Conservation (phyloP, 306 rosid species). For the Cucurbita pepo region DNA sequence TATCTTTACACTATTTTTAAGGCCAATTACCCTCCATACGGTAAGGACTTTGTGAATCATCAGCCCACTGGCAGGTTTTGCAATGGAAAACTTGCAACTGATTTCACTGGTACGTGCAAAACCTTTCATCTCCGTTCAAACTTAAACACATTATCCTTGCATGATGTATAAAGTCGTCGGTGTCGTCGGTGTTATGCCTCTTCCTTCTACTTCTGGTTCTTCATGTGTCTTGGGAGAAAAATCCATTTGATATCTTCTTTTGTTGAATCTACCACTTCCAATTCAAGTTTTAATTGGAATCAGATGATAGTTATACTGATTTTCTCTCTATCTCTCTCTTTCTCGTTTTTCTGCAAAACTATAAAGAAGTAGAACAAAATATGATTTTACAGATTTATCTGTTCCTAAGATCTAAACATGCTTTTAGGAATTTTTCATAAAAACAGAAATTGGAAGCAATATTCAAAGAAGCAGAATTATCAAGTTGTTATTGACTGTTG, state of each 20-base stretch:
- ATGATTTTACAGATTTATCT: background rate
- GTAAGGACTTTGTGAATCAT: constrained; percentile 73
- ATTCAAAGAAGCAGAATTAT: background rate
- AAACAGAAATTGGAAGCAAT: background rate
- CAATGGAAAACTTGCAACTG: constrained; percentile 90
- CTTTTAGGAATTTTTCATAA: background rate
- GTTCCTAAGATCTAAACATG: background rate
- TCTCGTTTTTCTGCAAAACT: background rate
- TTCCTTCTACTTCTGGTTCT: background rate
- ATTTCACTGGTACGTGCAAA: constrained; percentile 51
- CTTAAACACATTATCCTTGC: background rate
- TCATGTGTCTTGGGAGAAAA: background rate
- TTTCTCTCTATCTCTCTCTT: background rate
- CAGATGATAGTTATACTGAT: background rate
- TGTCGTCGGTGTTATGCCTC: background rate
- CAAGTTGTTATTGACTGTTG: background rate
- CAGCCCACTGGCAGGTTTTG: constrained; percentile 89
- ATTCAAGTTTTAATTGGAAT: background rate
- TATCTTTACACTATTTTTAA: constrained; percentile 60
- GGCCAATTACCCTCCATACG: constrained; percentile 93
- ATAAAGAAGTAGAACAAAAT: background rate
- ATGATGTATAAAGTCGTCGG: background rate
- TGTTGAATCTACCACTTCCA: background rate
- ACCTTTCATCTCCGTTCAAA: background rate
- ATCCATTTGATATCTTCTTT: background rate